These are phyloP conservation scores for Zymoseptoria crescenta DNA, from an alignment of 2,329 filamentous ascomycete species.

Conservation along the genomic window DNA sequence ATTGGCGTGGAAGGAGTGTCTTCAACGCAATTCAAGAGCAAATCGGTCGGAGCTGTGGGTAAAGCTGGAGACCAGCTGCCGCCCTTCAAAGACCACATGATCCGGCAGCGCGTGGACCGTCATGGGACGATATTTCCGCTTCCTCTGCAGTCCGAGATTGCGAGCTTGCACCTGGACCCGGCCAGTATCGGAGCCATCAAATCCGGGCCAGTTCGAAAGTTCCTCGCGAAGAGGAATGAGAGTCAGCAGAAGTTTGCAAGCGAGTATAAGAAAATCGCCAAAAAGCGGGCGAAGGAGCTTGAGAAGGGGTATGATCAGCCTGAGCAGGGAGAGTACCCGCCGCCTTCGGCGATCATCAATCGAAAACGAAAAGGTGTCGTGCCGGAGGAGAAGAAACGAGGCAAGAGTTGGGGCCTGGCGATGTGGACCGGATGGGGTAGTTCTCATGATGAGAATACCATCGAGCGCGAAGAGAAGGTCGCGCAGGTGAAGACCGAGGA, in stretches of 20 bases:
- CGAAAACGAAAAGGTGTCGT: slow-evolving; percentile 37
- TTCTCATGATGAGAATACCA: slow-evolving; percentile 73
- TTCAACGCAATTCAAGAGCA: slow-evolving; percentile 13
- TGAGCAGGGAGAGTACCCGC: slow-evolving; percentile 64
- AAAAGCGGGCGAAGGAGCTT: slow-evolving; percentile 65
- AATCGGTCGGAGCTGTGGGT: slow-evolving; percentile 51
- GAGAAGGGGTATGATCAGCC: slow-evolving; percentile 63
- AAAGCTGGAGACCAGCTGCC: slow-evolving; percentile 79
- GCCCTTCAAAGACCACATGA: slow-evolving; percentile 76
- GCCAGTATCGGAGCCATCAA: slow-evolving; percentile 72
- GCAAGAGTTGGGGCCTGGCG: slow-evolving; percentile 60
- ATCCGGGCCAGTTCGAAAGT: slow-evolving; percentile 68
- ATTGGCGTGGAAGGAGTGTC: slow-evolving; percentile 20
- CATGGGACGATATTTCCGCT: slow-evolving; percentile 68
- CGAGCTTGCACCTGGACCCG: slow-evolving; percentile 56
- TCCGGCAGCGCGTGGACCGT: slow-evolving; percentile 75
- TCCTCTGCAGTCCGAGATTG: slow-evolving; percentile 54
- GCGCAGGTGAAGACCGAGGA: slow-evolving; percentile 8
- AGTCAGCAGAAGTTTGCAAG: slow-evolving; percentile 68
- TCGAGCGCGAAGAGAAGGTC: slow-evolving; percentile 52
- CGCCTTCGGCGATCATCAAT: slow-evolving; percentile 62
- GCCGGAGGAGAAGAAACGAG: slow-evolving; percentile 26
- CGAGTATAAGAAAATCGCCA: slow-evolving; percentile 64
- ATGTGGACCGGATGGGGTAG: slow-evolving; percentile 85
- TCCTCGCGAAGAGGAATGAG: slow-evolving; percentile 64